phyloP scores from a whole-genome alignment of 225 moss, liverwort and hornwort genomes.

The Thuidium tamariscinum region DNA sequence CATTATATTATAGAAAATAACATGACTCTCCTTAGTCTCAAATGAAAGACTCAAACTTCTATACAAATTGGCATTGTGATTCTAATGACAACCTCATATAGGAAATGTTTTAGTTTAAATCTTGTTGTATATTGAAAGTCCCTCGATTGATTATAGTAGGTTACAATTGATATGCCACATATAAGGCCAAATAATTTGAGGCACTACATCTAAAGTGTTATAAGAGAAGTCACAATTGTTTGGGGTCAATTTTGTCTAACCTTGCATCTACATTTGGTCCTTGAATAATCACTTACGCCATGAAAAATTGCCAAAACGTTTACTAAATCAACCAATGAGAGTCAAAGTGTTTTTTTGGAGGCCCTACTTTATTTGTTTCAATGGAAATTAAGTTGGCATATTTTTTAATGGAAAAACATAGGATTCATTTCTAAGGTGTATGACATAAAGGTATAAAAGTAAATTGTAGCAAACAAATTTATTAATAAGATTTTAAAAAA shows the following conservation, averaged over 20 bases:
- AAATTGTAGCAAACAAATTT: too few species aligned
- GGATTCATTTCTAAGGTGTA: too few species aligned
- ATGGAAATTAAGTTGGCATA: neutral
- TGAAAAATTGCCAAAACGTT: neutral
- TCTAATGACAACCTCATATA: rapidly evolving
- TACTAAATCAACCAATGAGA: neutral
- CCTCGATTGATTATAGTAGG: rapidly evolving
- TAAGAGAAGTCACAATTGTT: neutral
- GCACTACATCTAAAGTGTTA: neutral
- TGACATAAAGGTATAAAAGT: too few species aligned
- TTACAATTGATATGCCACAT: rapidly evolving
- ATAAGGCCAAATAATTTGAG: rapidly evolving
- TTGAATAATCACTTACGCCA: neutral
- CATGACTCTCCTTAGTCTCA: rapidly evolving
- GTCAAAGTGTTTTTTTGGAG: neutral
- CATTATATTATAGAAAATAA: rapidly evolving
- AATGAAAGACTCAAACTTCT: too few species aligned
- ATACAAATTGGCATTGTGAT: rapidly evolving
- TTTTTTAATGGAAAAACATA: too few species aligned
- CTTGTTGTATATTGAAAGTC: neutral
- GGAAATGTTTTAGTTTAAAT: neutral
- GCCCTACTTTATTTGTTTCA: neutral
- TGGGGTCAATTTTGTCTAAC: neutral
- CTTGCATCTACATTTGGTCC: too few species aligned
- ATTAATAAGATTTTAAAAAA: too few species aligned